A percentile compares a stretch with the other conserved stretches of the same genome.
Evolutionary conservation across 2,329 filamentous ascomycete genomes (phyloP).

Genomic region (Colletotrichum viniferum): DNA sequence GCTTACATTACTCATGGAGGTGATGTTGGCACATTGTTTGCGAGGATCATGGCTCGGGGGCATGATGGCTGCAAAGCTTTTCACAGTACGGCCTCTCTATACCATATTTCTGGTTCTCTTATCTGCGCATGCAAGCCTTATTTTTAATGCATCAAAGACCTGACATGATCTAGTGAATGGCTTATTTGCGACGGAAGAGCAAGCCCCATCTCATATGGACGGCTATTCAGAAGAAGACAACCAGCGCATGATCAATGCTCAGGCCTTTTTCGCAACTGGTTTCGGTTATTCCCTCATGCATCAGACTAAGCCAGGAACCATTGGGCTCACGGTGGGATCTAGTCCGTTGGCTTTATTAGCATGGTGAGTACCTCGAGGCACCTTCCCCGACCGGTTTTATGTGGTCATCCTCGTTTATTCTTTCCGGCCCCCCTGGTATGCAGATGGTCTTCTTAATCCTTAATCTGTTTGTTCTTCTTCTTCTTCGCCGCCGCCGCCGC

Average conservation of each 20-base stretch:
- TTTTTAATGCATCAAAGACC: background rate
- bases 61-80: background rate
- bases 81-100: slow-evolving; percentile 20
- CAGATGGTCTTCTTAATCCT: rapidly evolving
- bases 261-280: background rate
- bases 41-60: background rate
- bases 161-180: background rate
- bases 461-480: rapidly evolving
- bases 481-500: no score
- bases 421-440: background rate
- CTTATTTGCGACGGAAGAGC: background rate
- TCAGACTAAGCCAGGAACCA: background rate
- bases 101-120: rapidly evolving
- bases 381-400: rapidly evolving
- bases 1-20: background rate
- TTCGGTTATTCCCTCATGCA: background rate
- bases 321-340: background rate
- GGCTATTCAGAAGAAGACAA: background rate
- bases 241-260: background rate
- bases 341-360: background rate
- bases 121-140: background rate
- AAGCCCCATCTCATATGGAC: background rate
- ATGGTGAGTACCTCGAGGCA: background rate
- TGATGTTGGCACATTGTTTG: background rate
- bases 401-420: background rate